These are phyloP conservation scores for Lentinula lateritia DNA, from an alignment of 768 basidiomycete genomes.

Conservation along the genomic window DNA sequence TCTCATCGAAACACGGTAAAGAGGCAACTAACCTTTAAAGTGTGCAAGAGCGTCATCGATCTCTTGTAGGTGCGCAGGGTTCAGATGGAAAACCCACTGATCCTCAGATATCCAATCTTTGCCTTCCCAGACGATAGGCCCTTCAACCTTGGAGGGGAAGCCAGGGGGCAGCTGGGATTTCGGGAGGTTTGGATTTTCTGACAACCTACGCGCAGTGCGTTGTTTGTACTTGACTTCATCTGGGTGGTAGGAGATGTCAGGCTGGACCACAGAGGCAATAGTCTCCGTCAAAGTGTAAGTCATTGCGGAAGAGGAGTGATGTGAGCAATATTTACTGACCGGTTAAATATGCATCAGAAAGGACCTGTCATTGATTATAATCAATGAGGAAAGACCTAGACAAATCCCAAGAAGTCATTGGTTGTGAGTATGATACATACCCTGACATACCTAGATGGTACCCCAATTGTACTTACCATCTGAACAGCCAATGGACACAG, in stretches of 20 bases:
- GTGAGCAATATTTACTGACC: not conserved
- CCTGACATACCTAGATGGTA: no score
- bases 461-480: no score
- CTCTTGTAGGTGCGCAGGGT: conserved; percentile 26
- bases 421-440: no score
- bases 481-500: no score
- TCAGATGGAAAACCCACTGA: conserved; percentile 38
- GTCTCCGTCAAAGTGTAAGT: not conserved
- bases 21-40: conserved; percentile 29
- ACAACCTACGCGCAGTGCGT: conserved; percentile 30
- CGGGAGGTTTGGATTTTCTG: conserved; percentile 29
- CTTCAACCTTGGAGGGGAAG: conserved; percentile 28
- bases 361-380: no score
- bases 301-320: not conserved
- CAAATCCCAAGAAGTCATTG: no score
- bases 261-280: conserved; percentile 20
- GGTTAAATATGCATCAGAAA: no score
- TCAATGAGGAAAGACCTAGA: no score
- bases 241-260: conserved; percentile 40
- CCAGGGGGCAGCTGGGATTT: conserved; percentile 28
- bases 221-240: conserved; percentile 31
- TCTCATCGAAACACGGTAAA: no score
- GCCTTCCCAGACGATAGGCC: conserved; percentile 42
- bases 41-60: conserved; percentile 32
- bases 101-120: conserved; percentile 35